phyloP scores from a whole-genome alignment of 202 grass and related monocot species.

The Carex arenaria region DNA sequence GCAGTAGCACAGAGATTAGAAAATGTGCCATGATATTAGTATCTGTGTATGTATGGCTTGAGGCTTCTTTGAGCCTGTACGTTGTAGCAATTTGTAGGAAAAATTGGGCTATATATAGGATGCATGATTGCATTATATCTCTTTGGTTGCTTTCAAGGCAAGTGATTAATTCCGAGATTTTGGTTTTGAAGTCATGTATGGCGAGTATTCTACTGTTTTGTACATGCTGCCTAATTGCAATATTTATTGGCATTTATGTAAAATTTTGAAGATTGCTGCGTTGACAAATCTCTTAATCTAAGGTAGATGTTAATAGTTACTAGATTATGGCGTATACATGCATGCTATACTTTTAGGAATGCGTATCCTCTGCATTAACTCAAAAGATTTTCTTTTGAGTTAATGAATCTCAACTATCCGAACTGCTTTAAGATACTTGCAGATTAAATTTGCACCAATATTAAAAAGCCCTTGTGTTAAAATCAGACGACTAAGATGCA shows the following conservation, averaged over 20 bases:
- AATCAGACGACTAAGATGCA: too few species aligned
- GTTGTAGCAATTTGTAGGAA: neutral
- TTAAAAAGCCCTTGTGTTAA: too few species aligned
- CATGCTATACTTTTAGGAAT: too few species aligned
- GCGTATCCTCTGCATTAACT: too few species aligned
- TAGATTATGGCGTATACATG: neutral
- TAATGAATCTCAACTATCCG: too few species aligned
- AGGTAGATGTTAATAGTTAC: neutral
- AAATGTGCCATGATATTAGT: conserved; percentile 18
- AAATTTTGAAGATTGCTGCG: neutral
- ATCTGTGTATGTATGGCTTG: neutral
- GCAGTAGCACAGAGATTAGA: neutral
- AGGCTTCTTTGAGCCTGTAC: neutral
- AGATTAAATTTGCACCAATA: too few species aligned
- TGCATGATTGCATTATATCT: neutral
- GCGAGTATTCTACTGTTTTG: neutral
- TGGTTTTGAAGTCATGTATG: conserved; percentile 1
- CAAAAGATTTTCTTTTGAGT: too few species aligned
- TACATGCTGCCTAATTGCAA: neutral
- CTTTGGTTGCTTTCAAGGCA: conserved; percentile 12
- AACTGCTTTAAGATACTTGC: too few species aligned
- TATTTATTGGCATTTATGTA: conserved; percentile 7
- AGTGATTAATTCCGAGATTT: conserved; percentile 9
- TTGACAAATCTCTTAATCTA: neutral
- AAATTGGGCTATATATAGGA: conserved; percentile 20